Evolutionary conservation across 2,329 filamentous ascomycete species (phyloP), one percentile per base, ranked within the genome.

Genomic region (Monosporascus cannonballus): DNA sequence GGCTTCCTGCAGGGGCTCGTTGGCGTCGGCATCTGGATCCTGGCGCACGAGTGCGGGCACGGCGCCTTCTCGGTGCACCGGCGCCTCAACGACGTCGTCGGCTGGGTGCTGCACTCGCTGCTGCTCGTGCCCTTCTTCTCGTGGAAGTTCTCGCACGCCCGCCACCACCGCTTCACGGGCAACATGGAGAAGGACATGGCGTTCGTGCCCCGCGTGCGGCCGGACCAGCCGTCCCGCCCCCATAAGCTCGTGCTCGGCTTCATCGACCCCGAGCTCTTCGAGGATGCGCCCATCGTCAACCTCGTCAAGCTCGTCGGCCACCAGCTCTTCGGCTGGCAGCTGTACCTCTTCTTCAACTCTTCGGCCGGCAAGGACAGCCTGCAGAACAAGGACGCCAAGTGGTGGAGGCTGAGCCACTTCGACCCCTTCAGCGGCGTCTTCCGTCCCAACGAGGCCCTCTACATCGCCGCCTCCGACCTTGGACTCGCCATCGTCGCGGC

Each of bases 21-120:
- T 59, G 81, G 83, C 66, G 87, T 83, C 3, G 85, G 85, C 3
- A 71, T 89, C 60, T 89, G 85, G 86, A 84, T 86, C 59, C 72
- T 88, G 41, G 85, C 81, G 17, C 86, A 89, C 66, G 86, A 89
- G 67, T 85, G 81, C 66, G 86, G 86, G 49, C 86, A 89, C 67
- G 80, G 81, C 18, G 83, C 84, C 47, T 85, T 89, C 67, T 85
- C 81, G n/a, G 67, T 71, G 22, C 74, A 79, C 67, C 71, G 71
- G 47, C 65, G 60, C 34, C 64, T 87, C 57, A 88, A 88, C 67
- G 77, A 86, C 62, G 66, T 76, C 17, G 72, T 84, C 52, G 86
- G 86, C 54, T 86, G 84, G 74, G 65, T 78, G 48, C 69, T 83
- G n/a, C 86, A 89, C 75, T 86, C 81, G 6, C 73, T 78, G 54